These are phyloP conservation scores for Vachellia collinsii DNA, from an alignment of 306 rosid species.

Conservation along the genomic window DNA sequence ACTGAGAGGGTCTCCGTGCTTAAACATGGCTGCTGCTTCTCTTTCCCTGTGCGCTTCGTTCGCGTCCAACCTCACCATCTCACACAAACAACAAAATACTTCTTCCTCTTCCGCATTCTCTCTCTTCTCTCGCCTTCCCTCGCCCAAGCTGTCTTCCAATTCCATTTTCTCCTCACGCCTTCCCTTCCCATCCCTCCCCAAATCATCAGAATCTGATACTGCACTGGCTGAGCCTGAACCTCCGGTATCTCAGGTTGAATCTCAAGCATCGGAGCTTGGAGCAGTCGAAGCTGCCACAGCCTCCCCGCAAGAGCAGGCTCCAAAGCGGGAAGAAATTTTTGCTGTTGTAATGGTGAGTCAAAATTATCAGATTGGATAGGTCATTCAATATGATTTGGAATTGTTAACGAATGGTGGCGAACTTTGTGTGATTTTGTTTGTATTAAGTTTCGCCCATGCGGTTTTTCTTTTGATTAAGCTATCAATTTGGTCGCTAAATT, in stretches of 20 bases:
- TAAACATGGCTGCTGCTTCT: constrained; percentile 70
- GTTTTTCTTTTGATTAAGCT: neutral
- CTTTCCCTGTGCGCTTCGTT: constrained; percentile 68
- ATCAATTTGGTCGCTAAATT: neutral
- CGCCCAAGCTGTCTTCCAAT: constrained; percentile 48
- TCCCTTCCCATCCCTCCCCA: constrained; percentile 50
- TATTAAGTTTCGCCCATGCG: constrained; percentile 1
- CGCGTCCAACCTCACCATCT: constrained; percentile 59
- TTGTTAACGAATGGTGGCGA: neutral
- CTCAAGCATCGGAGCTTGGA: constrained; percentile 36
- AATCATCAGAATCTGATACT: constrained; percentile 45
- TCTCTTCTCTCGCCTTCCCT: constrained; percentile 47
- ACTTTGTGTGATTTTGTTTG: neutral
- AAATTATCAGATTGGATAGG: neutral
- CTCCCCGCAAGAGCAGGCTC: constrained; percentile 41
- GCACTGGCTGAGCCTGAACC: constrained; percentile 33
- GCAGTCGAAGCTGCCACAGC: constrained; percentile 41
- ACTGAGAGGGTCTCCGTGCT: neutral
- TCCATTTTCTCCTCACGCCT: constrained; percentile 48
- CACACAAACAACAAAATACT: constrained; percentile 41
- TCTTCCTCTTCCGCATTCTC: constrained; percentile 36
- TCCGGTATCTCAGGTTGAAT: constrained; percentile 29
- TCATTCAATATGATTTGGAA: constrained; percentile 6
- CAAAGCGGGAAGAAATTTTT: constrained; percentile 73
- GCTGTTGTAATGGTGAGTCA: constrained; percentile 88